phyloP scores from a whole-genome alignment of 2,329 filamentous ascomycete genomes.

The Zymoseptoria brevis region DNA sequence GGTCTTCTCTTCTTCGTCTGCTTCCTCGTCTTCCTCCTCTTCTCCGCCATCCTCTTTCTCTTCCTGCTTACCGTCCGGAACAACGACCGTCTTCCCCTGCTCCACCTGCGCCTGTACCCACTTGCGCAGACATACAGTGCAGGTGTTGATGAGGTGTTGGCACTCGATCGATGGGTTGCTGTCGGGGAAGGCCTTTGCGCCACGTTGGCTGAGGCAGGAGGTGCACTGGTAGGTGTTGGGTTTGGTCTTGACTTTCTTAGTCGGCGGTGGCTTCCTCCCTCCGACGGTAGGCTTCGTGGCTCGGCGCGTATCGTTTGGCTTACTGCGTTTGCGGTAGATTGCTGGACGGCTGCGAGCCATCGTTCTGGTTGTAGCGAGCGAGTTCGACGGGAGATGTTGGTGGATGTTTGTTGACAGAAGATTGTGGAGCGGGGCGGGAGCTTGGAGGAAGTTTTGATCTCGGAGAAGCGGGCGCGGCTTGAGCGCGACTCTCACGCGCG shows the following conservation, averaged over 20 bases:
- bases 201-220: conserved; percentile 15
- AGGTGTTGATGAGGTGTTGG: conserved; percentile 31
- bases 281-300: background rate
- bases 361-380: too few species aligned
- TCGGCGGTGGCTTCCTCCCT: background rate
- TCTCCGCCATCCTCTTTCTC: background rate
- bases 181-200: conserved; percentile 24
- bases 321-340: too few species aligned
- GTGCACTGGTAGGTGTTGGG: conserved; percentile 14
- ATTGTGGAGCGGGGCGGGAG: background rate
- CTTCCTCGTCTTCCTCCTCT: background rate
- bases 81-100: background rate
- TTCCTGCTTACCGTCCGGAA: background rate
- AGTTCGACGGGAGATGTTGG: background rate
- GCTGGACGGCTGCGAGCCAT: too few species aligned
- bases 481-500: background rate
- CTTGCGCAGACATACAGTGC: conserved; percentile 28
- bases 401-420: background rate
- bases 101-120: conserved; percentile 31
- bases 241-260: conserved; percentile 5
- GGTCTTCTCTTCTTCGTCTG: conserved; percentile 15
- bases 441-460: background rate
- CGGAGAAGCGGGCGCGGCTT: background rate
- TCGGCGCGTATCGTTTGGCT: too few species aligned
- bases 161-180: conserved; percentile 30